Conservation (phyloP, 257 asterid species). For the Verbena officinalis region DNA sequence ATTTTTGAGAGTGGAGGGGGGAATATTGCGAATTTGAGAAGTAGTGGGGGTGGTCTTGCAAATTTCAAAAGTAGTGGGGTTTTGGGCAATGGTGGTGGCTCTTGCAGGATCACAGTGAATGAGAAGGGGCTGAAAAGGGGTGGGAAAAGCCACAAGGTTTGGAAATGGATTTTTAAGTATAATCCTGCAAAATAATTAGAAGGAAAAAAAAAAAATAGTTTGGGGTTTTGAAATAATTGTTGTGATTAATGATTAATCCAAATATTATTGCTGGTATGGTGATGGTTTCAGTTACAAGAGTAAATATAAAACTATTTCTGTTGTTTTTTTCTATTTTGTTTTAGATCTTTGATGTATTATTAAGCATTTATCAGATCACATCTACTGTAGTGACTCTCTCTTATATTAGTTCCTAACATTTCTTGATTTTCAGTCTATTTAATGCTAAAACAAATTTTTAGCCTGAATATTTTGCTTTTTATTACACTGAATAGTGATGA, state of each 20-base stretch:
- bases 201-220: conserved; percentile 28
- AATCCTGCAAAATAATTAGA: conserved; percentile 51
- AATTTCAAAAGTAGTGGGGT: conserved; percentile 19
- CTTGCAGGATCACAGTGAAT: conserved; percentile 52
- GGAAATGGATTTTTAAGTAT: conserved; percentile 88
- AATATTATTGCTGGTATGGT: neutral
- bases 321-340: neutral
- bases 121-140: conserved; percentile 51
- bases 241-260: neutral
- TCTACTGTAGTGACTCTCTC: neutral
- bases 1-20: conserved; percentile 17
- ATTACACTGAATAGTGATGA: neutral
- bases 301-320: conserved; percentile 27
- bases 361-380: neutral
- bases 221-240: conserved; percentile 29
- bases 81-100: conserved; percentile 37
- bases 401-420: neutral
- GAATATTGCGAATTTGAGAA: conserved; percentile 7
- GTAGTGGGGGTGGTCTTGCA: conserved; percentile 12
- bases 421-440: neutral
- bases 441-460: too few species aligned
- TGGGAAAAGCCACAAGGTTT: conserved; percentile 56
- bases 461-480: neutral
- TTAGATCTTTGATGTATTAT: conserved; percentile 19
- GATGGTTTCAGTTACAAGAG: neutral